Base-by-base conservation (phyloP, 768 basidiomycete genomes). In the Termitomyces sp. region DNA sequence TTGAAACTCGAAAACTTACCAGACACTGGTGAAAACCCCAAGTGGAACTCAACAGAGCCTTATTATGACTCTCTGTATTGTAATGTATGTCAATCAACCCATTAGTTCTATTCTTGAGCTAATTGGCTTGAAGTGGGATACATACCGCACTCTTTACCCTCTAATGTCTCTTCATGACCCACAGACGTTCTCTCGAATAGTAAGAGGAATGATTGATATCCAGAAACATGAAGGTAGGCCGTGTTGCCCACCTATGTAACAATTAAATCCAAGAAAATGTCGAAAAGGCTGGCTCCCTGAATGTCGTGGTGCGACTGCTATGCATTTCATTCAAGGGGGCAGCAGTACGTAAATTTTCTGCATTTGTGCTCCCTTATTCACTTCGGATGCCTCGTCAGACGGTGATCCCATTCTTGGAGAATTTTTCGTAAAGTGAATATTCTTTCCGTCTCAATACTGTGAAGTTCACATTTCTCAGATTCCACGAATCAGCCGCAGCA, bases 61-160 rank as follows among this genome's bases (percentile, higher is more conserved):
- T 87, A 87, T 60, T 86, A 76, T 55, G 85, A 87, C 66, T 84
- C 84, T 0, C 76, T 85, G 52, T 86, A 87, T 60, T 87, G 85
- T 70, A 86, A 87, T 56, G 85, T 84, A 59, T n/a, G 79, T 62
- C 10, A 10, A 50, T 16, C 54, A 44, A 36, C 33, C 40, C 13
- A 50, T 35, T 26, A 10, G 5, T 44, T 36, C n/a, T 30, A 3
- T 6, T 14, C n/a, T 16, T 48, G 30, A 35, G 41, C 16, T 52
- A 6, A 49, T 33, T 16, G 7, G 4, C 10, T 43, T 32, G 3
- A 41, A 85, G 83, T 85, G 84, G 85, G 85, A 87, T 60, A 86
- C 84, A 1, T 86, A 81, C 64, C 75, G 85, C 16, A 84, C 83
- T 0, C 69, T 87, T 10, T 87, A 78, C 63, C 80, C 85, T 0